Evolutionary conservation across 805 yeast genomes (phyloP).

Genomic region (Yarrowia osloensis): DNA sequence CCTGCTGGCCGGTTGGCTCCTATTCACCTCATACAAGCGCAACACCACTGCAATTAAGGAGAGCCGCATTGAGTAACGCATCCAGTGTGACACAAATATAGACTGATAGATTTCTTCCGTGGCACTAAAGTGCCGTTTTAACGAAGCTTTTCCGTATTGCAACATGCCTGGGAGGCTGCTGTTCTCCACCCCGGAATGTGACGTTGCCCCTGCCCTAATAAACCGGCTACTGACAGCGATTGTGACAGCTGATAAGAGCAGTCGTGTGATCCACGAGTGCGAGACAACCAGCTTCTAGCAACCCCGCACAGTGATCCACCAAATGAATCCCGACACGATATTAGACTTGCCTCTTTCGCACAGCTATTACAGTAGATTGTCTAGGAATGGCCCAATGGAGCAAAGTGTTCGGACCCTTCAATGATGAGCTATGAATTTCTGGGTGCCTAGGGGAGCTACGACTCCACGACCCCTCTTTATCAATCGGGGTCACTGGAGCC

Average conservation of each 20-base stretch:
- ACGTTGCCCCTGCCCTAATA: background rate
- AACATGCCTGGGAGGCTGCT: background rate
- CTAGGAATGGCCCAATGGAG: too few relatives aligned
- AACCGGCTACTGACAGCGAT: background rate
- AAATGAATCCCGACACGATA: background rate
- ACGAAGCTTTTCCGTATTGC: background rate
- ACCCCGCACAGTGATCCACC: too few relatives aligned
- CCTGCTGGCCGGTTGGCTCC: conserved; percentile 45
- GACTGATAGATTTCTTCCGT: background rate
- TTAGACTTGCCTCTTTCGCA: too few relatives aligned
- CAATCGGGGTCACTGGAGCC: too few relatives aligned
- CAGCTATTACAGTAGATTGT: too few relatives aligned
- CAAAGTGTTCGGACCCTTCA: too few relatives aligned
- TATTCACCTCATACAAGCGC: conserved; percentile 24
- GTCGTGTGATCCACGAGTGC: background rate
- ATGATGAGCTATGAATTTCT: too few relatives aligned
- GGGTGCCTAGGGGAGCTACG: too few relatives aligned
- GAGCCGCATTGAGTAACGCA: conserved; percentile 9
- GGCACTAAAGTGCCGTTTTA: background rate
- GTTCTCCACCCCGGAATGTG: background rate
- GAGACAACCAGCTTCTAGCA: too few relatives aligned
- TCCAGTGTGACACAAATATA: background rate
- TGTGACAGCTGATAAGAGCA: background rate
- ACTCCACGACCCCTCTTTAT: too few relatives aligned
- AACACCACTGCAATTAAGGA: background rate